phyloP scores from a whole-genome alignment of 2,329 filamentous ascomycete species.

The Phaeosphaeria sp. region DNA sequence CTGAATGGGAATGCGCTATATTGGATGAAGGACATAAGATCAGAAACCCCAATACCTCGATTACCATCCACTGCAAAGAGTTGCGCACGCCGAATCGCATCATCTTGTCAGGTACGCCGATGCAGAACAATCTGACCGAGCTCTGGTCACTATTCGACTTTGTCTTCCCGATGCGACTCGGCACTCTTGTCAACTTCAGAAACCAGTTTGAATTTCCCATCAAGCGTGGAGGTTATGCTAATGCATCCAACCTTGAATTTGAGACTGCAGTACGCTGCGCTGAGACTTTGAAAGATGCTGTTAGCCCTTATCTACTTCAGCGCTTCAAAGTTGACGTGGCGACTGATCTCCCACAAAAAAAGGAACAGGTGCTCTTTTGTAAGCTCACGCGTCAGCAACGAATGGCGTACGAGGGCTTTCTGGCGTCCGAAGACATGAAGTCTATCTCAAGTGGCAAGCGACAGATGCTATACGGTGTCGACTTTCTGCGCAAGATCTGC shows the following conservation, averaged over 20 bases:
- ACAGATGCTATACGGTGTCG: slow-evolving; percentile 87
- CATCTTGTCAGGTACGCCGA: slow-evolving; percentile 94
- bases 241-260: slow-evolving; percentile 91
- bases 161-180: slow-evolving; percentile 93
- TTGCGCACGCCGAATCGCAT: slow-evolving; percentile 87
- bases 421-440: slow-evolving; percentile 84
- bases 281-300: slow-evolving; percentile 89
- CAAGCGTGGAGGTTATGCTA: slow-evolving; percentile 89
- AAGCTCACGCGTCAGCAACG: slow-evolving; percentile 83
- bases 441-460: slow-evolving; percentile 76
- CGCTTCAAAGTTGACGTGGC: slow-evolving; percentile 94
- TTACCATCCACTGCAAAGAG: slow-evolving; percentile 95
- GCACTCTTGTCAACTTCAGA: slow-evolving; percentile 88
- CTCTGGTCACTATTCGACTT: slow-evolving; percentile 99
- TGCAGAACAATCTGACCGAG: slow-evolving; percentile 96
- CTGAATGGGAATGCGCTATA: slow-evolving; percentile 92
- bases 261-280: slow-evolving; percentile 95
- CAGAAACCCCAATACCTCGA: slow-evolving; percentile 91
- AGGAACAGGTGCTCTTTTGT: slow-evolving; percentile 94
- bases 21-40: slow-evolving; percentile 99
- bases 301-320: slow-evolving; percentile 91
- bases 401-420: slow-evolving; percentile 79
- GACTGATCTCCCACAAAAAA: slow-evolving; percentile 92
- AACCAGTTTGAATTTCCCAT: slow-evolving; percentile 95
- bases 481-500: slow-evolving; percentile 92